Base-by-base conservation (phyloP, 257 asterid species). In the Cordia subcordata region DNA sequence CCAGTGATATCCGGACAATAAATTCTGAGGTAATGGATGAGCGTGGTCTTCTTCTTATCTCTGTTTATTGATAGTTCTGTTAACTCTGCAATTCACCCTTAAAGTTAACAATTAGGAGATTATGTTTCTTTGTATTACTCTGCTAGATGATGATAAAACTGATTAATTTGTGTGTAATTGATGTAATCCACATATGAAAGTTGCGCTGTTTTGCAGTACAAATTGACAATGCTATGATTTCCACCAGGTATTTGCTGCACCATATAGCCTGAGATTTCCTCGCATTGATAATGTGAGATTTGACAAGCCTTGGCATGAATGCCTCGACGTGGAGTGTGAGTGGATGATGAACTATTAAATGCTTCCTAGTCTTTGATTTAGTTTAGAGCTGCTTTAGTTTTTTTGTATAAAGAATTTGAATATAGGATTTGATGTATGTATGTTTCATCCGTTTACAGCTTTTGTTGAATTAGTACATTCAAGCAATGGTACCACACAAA, bases 241-340 rank as follows among this genome's bases (percentile, higher is more conserved):
- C 38, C 18, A 20, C 38, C 80, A 92, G 98, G 96, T 86, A 55
- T 92, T 88, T 84, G 85, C 99, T 71, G 96, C 99, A 66, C 99
- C 99, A 51, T 86, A 88, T 81, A 79, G 89, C 90, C 79, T 92
- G 79, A 86, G 97, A 75, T 92, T 92, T 84, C 99, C 97, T 39
- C 93, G 99, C 67, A 92, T 92, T 73, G 96, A 92, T 75, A 83
- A 85, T 37, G 94, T 81, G 65, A 84, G 96, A 78, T 86, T 84
- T 75, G 99, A 92, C 74, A 92, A 88, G 78, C 96, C 96, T 67
- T 92, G 99, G 99, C 86, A 86, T 62, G 99, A 92, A 68, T 92
- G 99, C 70, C 95, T 92, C 58, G 96, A 92, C 68, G 89, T 92
- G 71, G 94, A 86, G 61, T 76, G 96, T 92, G 72, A 81, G 98